Evolutionary conservation across 768 basidiomycete genomes (phyloP).

Genomic region (Kwoniella mangroviensis): DNA sequence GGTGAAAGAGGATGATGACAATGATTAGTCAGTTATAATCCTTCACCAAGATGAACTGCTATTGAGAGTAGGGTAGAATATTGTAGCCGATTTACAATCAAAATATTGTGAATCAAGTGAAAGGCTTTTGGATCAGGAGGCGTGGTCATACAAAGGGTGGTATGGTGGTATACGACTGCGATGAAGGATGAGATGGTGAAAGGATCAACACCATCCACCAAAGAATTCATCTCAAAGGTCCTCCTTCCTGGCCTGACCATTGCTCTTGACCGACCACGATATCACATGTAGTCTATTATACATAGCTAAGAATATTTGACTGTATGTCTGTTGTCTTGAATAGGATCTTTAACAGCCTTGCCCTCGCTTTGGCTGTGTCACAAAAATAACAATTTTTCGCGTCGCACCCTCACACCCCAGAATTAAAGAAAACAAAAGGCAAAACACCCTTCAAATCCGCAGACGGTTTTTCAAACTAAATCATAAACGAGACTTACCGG

Average conservation of each 20-base stretch:
- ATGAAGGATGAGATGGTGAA: not conserved
- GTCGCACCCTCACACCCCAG: not conserved
- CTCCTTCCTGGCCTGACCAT: not conserved
- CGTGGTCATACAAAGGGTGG: not conserved
- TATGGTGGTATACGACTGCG: not conserved
- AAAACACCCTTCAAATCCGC: constrained; percentile 15
- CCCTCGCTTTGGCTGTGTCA: constrained; percentile 2
- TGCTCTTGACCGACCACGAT: not conserved
- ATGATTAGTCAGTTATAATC: not conserved
- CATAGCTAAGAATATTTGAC: not conserved
- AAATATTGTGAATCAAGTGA: not conserved
- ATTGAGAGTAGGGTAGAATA: not conserved
- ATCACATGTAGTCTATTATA: not conserved
- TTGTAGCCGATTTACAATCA: not conserved
- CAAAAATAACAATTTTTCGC: constrained; percentile 2
- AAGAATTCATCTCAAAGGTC: not conserved
- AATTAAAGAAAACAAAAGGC: constrained; percentile 3
- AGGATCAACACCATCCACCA: not conserved
- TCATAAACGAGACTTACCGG: constrained; percentile 14
- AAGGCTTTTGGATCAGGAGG: not conserved
- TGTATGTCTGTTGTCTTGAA: not conserved
- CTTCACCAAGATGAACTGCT: not conserved
- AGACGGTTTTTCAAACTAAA: not conserved
- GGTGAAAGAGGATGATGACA: not conserved
- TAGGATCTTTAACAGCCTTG: not conserved